phyloP scores from a whole-genome alignment of 2,329 filamentous ascomycete genomes.

The Paracoccidioides brasiliensis region DNA sequence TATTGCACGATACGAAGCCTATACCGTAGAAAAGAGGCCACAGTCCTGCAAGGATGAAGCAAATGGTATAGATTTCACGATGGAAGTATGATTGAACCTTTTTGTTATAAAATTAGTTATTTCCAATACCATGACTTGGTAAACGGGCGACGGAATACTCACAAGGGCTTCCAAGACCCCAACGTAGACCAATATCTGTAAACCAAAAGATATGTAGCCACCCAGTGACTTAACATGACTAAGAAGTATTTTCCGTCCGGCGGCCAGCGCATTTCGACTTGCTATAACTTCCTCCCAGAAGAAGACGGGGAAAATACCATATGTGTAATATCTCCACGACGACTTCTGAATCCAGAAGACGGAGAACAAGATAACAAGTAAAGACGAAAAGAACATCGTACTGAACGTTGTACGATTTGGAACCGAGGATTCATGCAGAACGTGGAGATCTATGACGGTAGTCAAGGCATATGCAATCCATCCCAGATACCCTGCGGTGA shows the following conservation, averaged over 20 bases:
- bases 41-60: conserved; percentile 61
- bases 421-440: conserved; percentile 57
- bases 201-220: conserved; percentile 43
- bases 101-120: neutral
- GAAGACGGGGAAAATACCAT: conserved; percentile 79
- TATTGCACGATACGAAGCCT: conserved; percentile 56
- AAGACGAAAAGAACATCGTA: conserved; percentile 56
- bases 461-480: conserved; percentile 92
- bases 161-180: conserved; percentile 67
- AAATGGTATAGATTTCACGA: conserved; percentile 69
- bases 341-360: conserved; percentile 70
- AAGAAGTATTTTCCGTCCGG: conserved; percentile 57
- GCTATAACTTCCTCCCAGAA: conserved; percentile 97
- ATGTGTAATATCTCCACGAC: conserved; percentile 73
- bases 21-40: conserved; percentile 69
- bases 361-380: conserved; percentile 63
- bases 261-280: conserved; percentile 53
- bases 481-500: conserved; percentile 82
- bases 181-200: conserved; percentile 57
- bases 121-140: neutral
- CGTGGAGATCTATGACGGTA: conserved; percentile 76
- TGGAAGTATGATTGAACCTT: conserved; percentile 87
- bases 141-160: conserved; percentile 19
- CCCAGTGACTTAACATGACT: conserved; percentile 50
- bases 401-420: conserved; percentile 50